Evolutionary conservation across 2,329 filamentous ascomycete genomes (phyloP).

Genomic region (Paracamarosporium sp.): DNA sequence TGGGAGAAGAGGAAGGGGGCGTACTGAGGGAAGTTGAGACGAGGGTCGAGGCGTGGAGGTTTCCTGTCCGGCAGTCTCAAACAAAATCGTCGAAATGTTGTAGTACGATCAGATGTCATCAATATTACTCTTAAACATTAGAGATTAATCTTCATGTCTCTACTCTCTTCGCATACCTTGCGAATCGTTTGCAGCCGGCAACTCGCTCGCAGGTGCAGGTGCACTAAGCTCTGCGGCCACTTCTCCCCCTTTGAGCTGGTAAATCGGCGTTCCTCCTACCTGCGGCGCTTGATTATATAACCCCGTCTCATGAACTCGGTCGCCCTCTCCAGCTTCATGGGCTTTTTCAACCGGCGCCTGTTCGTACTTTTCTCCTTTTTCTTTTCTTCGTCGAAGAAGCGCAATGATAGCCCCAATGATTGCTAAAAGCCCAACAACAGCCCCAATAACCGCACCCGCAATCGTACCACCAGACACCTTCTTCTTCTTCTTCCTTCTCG

Average conservation of each 20-base stretch:
- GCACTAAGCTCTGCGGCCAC: neutral
- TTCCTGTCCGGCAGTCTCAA: too few species aligned
- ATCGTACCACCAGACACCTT: neutral
- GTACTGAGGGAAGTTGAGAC: too few species aligned
- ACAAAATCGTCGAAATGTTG: too few species aligned
- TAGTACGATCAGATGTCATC: too few species aligned
- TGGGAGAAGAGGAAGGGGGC: constrained; percentile 22
- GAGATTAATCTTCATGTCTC: too few species aligned
- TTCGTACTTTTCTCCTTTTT: neutral
- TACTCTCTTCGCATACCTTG: too few species aligned
- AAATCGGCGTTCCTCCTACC: neutral
- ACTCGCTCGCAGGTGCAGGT: too few species aligned
- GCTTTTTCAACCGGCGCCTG: neutral
- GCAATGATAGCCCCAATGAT: neutral
- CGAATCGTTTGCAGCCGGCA: too few species aligned
- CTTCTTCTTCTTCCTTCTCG: neutral
- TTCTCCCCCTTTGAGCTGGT: neutral
- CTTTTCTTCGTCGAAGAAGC: neutral
- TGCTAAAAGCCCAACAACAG: too few species aligned
- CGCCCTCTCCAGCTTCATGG: neutral
- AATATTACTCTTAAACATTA: too few species aligned
- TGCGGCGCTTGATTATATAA: neutral
- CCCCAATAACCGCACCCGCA: too few species aligned
- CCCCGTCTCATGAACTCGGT: neutral
- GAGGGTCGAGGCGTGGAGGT: too few species aligned